Evolutionary conservation across 2,329 filamentous ascomycete species (phyloP).

Genomic region (Microascus cirrosus): DNA sequence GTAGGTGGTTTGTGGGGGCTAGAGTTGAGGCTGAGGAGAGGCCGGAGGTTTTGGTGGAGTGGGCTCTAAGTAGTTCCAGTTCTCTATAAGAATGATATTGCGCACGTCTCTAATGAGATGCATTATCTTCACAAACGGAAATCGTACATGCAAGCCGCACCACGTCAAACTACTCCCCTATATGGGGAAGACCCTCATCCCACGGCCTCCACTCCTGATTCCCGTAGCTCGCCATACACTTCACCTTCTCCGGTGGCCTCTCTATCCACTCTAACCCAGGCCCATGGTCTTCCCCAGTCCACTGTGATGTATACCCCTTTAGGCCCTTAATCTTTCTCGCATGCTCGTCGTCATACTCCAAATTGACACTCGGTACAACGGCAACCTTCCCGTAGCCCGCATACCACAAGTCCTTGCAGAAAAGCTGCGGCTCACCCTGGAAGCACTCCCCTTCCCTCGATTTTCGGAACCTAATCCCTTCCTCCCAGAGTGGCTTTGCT

Average conservation of each 20-base stretch:
- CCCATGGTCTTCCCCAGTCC: constrained; percentile 13
- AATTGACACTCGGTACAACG: constrained; percentile 41
- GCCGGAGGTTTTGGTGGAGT: not conserved
- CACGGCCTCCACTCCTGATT: constrained; percentile 30
- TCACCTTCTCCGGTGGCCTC: constrained; percentile 31
- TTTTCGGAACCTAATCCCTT: constrained; percentile 32
- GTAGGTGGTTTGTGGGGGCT: constrained; percentile 1
- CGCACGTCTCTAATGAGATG: no score
- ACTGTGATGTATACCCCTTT: constrained; percentile 35
- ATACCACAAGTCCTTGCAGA: constrained; percentile 47
- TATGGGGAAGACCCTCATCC: constrained; percentile 19
- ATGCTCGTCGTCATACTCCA: constrained; percentile 38
- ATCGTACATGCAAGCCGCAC: no score
- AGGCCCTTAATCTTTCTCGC: constrained; percentile 32
- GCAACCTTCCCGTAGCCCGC: constrained; percentile 38
- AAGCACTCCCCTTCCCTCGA: constrained; percentile 30
- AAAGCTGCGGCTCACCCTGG: constrained; percentile 42
- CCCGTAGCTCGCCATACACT: constrained; percentile 31
- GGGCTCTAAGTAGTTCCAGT: not conserved
- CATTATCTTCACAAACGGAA: no score
- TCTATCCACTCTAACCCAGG: constrained; percentile 28
- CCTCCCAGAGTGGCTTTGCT: constrained; percentile 32
- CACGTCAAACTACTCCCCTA: not conserved
- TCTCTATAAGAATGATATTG: no score
- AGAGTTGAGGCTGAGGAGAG: not conserved